Evolutionary conservation across 2,329 filamentous ascomycete genomes (phyloP).

Genomic region (Pyrenophora seminiperda): DNA sequence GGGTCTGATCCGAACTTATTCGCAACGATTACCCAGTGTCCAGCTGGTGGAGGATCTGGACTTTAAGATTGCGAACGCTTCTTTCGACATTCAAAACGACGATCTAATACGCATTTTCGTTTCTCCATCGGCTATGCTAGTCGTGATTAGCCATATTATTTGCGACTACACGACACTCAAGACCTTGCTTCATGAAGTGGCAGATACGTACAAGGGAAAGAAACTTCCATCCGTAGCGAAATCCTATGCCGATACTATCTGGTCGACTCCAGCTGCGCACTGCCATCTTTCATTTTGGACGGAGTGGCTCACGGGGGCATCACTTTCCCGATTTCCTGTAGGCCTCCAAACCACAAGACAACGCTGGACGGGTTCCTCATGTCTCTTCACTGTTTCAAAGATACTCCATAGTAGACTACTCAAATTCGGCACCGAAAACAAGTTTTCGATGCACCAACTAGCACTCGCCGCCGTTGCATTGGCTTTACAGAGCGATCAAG

Average conservation of each 20-base stretch:
- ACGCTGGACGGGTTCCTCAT: background rate
- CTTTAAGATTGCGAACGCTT: too few species aligned
- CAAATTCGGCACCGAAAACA: background rate
- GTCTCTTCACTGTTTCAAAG: background rate
- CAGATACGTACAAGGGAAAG: background rate
- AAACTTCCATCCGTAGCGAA: background rate
- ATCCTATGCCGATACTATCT: background rate
- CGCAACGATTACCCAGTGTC: too few species aligned
- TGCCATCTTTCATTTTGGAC: background rate
- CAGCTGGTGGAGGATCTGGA: too few species aligned
- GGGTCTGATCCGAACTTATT: too few species aligned
- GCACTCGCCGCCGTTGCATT: background rate
- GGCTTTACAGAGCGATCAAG: background rate
- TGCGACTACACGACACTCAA: background rate
- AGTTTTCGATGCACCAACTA: background rate
- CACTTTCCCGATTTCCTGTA: too few species aligned
- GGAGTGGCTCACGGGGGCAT: background rate
- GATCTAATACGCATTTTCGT: background rate
- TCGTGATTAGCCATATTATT: background rate
- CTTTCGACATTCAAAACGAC: background rate
- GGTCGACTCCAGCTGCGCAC: background rate
- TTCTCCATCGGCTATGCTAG: background rate
- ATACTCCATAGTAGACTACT: background rate
- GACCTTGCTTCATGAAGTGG: background rate
- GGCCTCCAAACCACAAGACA: background rate